These are phyloP conservation scores for Diplodia sapinea DNA, from an alignment of 2,329 filamentous ascomycete genomes.

Conservation along the genomic window DNA sequence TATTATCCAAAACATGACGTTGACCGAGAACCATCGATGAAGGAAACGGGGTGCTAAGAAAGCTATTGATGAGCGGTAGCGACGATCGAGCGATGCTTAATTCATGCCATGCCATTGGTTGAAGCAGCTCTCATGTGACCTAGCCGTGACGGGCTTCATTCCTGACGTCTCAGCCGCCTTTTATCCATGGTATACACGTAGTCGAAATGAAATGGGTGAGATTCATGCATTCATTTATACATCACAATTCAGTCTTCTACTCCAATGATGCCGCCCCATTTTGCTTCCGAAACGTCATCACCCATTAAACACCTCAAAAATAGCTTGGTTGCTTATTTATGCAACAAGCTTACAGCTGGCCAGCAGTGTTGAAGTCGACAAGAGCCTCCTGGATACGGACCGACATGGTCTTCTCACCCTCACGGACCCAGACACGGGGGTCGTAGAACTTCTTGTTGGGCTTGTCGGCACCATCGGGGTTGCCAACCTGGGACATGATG, in stretches of 20 bases:
- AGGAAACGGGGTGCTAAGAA: not conserved
- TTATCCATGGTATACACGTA: not conserved
- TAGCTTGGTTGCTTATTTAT: conserved; percentile 6
- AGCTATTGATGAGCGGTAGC: not conserved
- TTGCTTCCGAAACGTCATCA: conserved; percentile 7
- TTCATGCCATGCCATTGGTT: not conserved
- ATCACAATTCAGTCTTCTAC: conserved; percentile 27
- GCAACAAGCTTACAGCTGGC: conserved; percentile 66
- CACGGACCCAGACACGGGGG: conserved; percentile 92
- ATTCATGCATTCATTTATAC: conserved; percentile 31
- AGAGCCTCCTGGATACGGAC: conserved; percentile 80
- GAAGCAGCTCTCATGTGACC: not conserved
- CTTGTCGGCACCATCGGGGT: conserved; percentile 95
- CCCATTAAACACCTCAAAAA: conserved; percentile 22
- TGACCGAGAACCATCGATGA: not conserved
- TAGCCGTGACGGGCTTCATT: not conserved
- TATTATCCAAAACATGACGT: conserved; percentile 1
- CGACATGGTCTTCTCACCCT: conserved; percentile 97
- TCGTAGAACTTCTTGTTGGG: conserved; percentile 92
- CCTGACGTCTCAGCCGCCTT: not conserved
- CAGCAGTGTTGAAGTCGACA: conserved; percentile 87
- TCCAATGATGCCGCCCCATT: conserved; percentile 22
- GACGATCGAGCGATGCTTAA: not conserved
- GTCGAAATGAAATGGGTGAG: not conserved
- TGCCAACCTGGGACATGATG: conserved; percentile 83